phyloP scores from a whole-genome alignment of 1,139 yeast species.

The Geotrichum europaeum region DNA sequence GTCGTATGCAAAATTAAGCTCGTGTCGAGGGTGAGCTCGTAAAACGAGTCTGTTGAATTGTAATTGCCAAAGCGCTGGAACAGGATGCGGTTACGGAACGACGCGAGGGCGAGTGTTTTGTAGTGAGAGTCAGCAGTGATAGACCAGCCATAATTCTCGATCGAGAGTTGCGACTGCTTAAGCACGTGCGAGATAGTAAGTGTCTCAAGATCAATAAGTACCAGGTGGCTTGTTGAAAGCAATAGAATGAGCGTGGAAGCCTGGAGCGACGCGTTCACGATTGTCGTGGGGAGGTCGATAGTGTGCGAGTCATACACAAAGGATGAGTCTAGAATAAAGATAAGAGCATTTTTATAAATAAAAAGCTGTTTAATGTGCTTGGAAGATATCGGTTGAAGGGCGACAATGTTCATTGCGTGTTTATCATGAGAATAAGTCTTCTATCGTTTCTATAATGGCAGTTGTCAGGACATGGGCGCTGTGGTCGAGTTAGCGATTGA shows the following conservation, averaged over 20 bases:
- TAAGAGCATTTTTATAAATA: not conserved
- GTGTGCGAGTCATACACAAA: not conserved
- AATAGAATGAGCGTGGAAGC: not conserved
- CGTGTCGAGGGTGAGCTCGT: not conserved
- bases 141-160: slow-evolving; percentile 6
- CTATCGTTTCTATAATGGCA: not conserved
- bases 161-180: not conserved
- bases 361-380: not conserved
- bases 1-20: not conserved
- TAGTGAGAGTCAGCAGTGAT: slow-evolving; percentile 1
- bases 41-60: slow-evolving; percentile 1
- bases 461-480: not conserved
- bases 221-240: not conserved
- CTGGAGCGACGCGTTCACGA: not conserved
- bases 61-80: not conserved
- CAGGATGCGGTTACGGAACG: slow-evolving; percentile 3
- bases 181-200: not conserved
- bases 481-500: not conserved
- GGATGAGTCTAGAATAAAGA: not conserved
- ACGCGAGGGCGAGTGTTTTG: slow-evolving; percentile 5
- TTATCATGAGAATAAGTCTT: not conserved
- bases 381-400: not conserved
- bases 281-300: not conserved
- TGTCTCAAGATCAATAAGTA: not conserved
- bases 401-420: not conserved